phyloP scores from a whole-genome alignment of 2,329 filamentous ascomycete genomes.

The Bretziella fagacearum region DNA sequence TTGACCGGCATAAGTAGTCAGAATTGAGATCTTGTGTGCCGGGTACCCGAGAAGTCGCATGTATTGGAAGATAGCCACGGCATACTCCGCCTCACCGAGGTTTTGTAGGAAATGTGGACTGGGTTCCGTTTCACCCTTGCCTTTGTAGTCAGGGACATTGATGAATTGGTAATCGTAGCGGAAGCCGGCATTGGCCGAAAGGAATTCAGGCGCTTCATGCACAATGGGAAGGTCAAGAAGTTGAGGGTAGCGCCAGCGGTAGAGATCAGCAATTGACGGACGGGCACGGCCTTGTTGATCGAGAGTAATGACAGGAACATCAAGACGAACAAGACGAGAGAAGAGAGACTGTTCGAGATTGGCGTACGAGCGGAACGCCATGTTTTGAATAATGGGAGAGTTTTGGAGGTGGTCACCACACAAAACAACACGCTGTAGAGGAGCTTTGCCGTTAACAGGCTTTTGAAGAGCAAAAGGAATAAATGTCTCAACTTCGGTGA shows the following conservation, averaged over 20 bases:
- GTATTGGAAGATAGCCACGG: slow-evolving; percentile 88
- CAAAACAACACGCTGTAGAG: slow-evolving; percentile 73
- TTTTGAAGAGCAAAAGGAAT: slow-evolving; percentile 88
- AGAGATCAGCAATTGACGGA: slow-evolving; percentile 71
- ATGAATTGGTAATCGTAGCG: slow-evolving; percentile 93
- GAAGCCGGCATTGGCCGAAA: slow-evolving; percentile 76
- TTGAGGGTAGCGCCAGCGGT: slow-evolving; percentile 79
- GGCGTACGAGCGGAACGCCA: slow-evolving; percentile 85
- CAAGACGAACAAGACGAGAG: slow-evolving; percentile 72
- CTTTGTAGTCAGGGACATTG: slow-evolving; percentile 85
- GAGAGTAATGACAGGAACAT: slow-evolving; percentile 77
- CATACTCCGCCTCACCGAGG: slow-evolving; percentile 89
- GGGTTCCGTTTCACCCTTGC: slow-evolving; percentile 71
- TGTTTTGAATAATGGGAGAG: slow-evolving; percentile 84
- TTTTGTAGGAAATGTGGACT: slow-evolving; percentile 94
- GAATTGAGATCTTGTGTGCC: slow-evolving; percentile 63
- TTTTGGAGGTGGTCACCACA: slow-evolving; percentile 96
- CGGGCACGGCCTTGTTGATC: slow-evolving; percentile 89
- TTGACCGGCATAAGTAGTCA: slow-evolving; percentile 90
- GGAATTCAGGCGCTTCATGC: slow-evolving; percentile 51
- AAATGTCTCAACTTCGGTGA: slow-evolving; percentile 95
- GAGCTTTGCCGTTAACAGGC: slow-evolving; percentile 51
- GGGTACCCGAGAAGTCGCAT: slow-evolving; percentile 94
- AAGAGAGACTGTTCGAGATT: slow-evolving; percentile 95
- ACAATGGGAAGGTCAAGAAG: slow-evolving; percentile 68